A percentile compares a stretch with the other conserved stretches of the same genome.
Conservation (phyloP, 768 basidiomycete species). For the Macrolepiota dolichaula region DNA sequence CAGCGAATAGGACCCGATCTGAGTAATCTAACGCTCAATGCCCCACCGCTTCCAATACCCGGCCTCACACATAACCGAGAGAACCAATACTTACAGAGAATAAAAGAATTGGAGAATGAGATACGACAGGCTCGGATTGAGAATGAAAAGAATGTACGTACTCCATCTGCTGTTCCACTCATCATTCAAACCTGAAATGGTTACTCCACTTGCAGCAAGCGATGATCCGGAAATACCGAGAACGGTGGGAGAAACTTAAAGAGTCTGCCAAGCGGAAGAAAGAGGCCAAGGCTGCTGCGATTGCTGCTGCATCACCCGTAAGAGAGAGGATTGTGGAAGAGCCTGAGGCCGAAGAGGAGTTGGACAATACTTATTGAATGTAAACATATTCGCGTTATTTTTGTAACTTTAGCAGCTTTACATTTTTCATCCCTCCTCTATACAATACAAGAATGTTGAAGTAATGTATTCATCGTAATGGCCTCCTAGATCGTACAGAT, state of each 20-base stretch:
- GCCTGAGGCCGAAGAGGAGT: conserved; percentile 51
- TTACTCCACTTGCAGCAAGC: conserved; percentile 3
- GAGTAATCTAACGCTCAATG: conserved; percentile 53
- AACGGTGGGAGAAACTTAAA: conserved; percentile 88
- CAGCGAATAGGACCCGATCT: conserved; percentile 52
- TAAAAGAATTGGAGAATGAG: conserved; percentile 84
- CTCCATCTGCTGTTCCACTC: not conserved
- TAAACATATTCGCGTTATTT: not conserved
- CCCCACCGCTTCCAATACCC: conserved; percentile 47
- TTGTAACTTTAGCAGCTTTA: conserved; percentile 10
- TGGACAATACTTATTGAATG: conserved; percentile 29
- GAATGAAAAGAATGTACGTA: conserved; percentile 78
- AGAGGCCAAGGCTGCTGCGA: conserved; percentile 60
- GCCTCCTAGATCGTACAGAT: not conserved
- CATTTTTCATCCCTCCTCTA: not conserved
- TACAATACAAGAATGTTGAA: not conserved
- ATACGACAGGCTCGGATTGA: conserved; percentile 57
- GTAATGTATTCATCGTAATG: not conserved
- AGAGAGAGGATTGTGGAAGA: conserved; percentile 75
- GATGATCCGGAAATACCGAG: conserved; percentile 71
- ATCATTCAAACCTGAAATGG: not conserved
- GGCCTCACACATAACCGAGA: conserved; percentile 51
- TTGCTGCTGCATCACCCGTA: conserved; percentile 39
- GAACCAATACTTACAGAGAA: conserved; percentile 52
- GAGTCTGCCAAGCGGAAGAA: conserved; percentile 86